Base-by-base conservation (phyloP, 768 basidiomycete species). In the Rickenella mellea region DNA sequence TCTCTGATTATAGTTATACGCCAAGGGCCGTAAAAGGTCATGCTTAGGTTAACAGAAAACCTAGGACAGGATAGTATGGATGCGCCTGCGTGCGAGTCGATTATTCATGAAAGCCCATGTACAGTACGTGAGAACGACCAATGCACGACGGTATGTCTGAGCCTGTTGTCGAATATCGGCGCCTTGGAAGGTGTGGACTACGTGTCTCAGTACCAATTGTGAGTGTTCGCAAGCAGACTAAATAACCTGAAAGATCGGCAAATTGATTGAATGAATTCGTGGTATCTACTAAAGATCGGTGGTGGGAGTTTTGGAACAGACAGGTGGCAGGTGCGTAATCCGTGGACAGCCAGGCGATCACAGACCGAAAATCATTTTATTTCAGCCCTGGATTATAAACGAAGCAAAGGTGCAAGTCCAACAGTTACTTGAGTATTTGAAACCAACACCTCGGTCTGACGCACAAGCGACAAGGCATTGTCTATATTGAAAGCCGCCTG, bases 401-500 rank as follows among this genome's bases (percentile, higher is more conserved):
- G 61, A 62, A 29, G 24, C 24, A 6, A 42, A 48, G 33, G 49
- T 48, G 24, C 42, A 59, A 6, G 33, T 46, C 29, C 32, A 27
- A 21, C n/a, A 10, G 19, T n/a, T 6, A 6, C 6, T 14, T 11
- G 22, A 31, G 8, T 21, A n/a, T 9, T 27, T 24, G 6, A 11
- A 19, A 27, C 33, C 10, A 36, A 9, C 24, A 12, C 19, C 15
- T 36, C 15, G 11, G 5, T 17, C 33, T 36, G 15, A 36, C 15
- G 9, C 9, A 10, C 11, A 19, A 22, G 9, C 3, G 12, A 11
- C 19, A 17, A 36, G n/a, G 55, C 60, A 0, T 41, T 60, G 19
- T 44, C 52, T 31, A 51, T 67, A 44, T 41, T 69, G 37, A 65
- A 66, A 43, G 52, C 55, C 9, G 68, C 68, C 4, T 68, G 55